A percentile compares a stretch with the other conserved stretches of the same genome.
Conservation (phyloP, 2,329 filamentous ascomycete genomes). For the Pseudogymnoascus sp. region DNA sequence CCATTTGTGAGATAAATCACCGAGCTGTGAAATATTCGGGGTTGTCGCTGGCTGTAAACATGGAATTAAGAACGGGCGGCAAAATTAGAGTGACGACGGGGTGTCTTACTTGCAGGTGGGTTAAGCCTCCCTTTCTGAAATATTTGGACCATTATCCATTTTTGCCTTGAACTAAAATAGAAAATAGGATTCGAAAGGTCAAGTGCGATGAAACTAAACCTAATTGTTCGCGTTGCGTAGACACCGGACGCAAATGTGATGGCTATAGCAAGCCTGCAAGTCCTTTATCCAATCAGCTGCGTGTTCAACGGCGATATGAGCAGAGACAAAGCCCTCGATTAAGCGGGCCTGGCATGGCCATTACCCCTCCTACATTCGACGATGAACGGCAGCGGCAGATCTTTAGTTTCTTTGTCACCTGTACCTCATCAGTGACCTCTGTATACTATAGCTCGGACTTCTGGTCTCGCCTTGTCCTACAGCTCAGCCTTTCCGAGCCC, state of each 20-base stretch:
- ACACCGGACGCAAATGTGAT: slow-evolving; percentile 27
- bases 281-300: background rate
- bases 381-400: slow-evolving; percentile 8
- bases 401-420: slow-evolving; percentile 17
- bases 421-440: slow-evolving; percentile 4
- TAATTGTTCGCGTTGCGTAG: slow-evolving; percentile 24
- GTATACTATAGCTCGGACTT: slow-evolving; percentile 13
- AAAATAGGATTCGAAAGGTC: slow-evolving; percentile 24
- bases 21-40: background rate
- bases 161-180: slow-evolving; percentile 9
- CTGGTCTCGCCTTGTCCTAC: slow-evolving; percentile 16
- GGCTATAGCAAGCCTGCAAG: slow-evolving; percentile 18
- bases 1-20: background rate
- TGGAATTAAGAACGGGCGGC: background rate
- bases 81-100: background rate
- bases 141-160: background rate
- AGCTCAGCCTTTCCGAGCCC: slow-evolving; percentile 15
- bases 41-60: background rate
- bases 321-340: background rate
- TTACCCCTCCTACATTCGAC: background rate
- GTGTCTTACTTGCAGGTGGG: slow-evolving; percentile 12
- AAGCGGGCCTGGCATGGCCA: slow-evolving; percentile 1
- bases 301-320: background rate
- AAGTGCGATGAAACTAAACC: slow-evolving; percentile 30
- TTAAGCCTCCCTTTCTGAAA: background rate